Evolutionary conservation across 192 early-diverging fungal species (phyloP), one percentile per base, ranked within the genome.

Genomic region (Coemansia sp.): DNA sequence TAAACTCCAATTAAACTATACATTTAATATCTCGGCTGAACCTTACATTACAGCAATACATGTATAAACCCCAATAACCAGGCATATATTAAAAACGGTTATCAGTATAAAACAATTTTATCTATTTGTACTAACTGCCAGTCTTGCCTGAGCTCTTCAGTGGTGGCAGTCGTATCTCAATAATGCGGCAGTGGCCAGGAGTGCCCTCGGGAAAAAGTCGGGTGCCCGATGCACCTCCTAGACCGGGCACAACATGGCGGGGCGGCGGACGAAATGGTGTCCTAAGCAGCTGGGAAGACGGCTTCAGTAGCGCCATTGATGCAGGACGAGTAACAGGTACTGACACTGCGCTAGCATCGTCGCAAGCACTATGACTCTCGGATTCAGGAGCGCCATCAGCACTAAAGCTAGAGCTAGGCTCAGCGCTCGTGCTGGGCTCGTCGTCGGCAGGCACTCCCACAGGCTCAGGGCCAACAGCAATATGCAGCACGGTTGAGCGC

Each of bases 151-250:
- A 66, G 6, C 59, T 19, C 32, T 73, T 79, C 11, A 79, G 71
- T 14, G 64, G 67, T 9, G 76, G 76, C 13, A 79, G 29, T 0
- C 76, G 76, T 14, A 79, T 54, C 48, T 79, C 76, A 16, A 79
- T 57, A 7, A 79, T 65, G 12, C 76, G 65, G 56, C 69, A 79
- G 26, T 79, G 55, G 23, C 66, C 51, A 2, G 76, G 45, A 4
- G 35, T 52, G 32, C 64, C 64, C 35, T 79, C 76, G 6, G 76
- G 76, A 53, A 79, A 79, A n/a, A 65, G 18, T 7, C 59, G 57
- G 27, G 62, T 66, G 16, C 76, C 76, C 2, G 56, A 45, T 4
- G 64, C 43, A 22, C 76, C 76, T 0, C 70, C 66, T 2, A 79
- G 60, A 1, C 76, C 76, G 9, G 76, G 76, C 0, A 79, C 71